Base-by-base conservation (phyloP, 768 basidiomycete species). In the Boletus rex-veris region DNA sequence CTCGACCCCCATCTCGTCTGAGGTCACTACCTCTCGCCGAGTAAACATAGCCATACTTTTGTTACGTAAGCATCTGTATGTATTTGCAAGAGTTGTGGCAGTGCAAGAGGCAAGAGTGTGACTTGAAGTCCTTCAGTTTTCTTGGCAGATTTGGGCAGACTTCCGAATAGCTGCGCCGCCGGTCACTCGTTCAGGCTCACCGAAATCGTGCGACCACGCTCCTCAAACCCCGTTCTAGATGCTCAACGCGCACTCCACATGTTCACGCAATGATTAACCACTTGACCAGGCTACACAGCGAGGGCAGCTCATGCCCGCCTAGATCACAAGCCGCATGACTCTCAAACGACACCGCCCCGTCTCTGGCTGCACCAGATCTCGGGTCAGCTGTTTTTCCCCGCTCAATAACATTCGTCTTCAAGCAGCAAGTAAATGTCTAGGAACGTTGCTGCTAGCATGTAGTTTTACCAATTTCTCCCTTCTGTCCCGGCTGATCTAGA, bases 211-310 rank as follows among this genome's bases (percentile, higher is more conserved):
- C 52, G 53, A 41, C 58, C 63, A 70, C 53, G 57, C 50, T 54
- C 60, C 50, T 61, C 55, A 59, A 57, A 63, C 65, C 68, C 63
- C 61, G 57, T 55, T 67, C 55, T 53, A 50, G 60, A 55, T 50
- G 59, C 61, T 58, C 68, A 68, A 70, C 52, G 70, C 68, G 60
- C 60, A 62, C 45, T 61, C 68, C 68, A 68, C 68, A 72, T 70
- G 67, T 68, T 60, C 63, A 50, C 57, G 58, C 66, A 60, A 68
- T 48, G 52, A 65, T 52, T 51, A 58, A 59, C 64, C 54, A 53
- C 57, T 59, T 46, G 60, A 64, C 67, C 45, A 54, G 54, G 50
- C 64, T 64, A 52, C 59, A 55, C 59, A 48, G 58, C 54, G 64
- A 62, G 58, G 64, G 66, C 30, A 45, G 50, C 52, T 58, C 64